Conservation (phyloP, 805 yeast genomes). For the baker's yeast (Saccharomyces cerevisiae) region DNA sequence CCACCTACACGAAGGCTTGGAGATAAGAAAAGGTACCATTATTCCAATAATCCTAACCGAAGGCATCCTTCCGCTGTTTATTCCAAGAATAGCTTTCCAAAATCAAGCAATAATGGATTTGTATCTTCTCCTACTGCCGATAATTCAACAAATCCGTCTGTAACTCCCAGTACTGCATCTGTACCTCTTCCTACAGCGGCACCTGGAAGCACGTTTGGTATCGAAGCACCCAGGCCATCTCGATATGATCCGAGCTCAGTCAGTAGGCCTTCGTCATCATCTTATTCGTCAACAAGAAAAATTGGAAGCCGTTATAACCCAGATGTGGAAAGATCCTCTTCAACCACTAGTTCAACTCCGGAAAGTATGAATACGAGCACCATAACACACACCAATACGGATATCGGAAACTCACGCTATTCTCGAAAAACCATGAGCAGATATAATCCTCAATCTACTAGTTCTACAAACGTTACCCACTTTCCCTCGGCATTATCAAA, state of each 20-base stretch:
- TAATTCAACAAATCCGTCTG: background rate
- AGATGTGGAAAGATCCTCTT: slow-evolving; percentile 7
- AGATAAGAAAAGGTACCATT: slow-evolving; percentile 28
- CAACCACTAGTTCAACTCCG: slow-evolving; percentile 1
- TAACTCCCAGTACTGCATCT: background rate
- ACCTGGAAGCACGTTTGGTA: background rate
- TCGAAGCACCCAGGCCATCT: slow-evolving; percentile 14
- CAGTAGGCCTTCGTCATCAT: slow-evolving; percentile 9
- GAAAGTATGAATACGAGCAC: background rate
- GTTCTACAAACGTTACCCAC: background rate
- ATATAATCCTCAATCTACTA: slow-evolving; percentile 18
- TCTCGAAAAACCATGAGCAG: slow-evolving; percentile 6
- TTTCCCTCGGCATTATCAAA: background rate
- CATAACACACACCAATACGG: background rate
- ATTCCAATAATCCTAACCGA: slow-evolving; percentile 20
- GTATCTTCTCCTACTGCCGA: slow-evolving; percentile 1
- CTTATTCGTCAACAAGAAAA: slow-evolving; percentile 5
- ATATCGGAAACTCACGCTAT: slow-evolving; percentile 6
- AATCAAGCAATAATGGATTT: background rate
- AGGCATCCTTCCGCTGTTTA: slow-evolving; percentile 15
- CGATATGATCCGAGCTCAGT: slow-evolving; percentile 24
- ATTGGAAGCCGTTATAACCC: slow-evolving; percentile 25
- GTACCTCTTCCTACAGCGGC: background rate
- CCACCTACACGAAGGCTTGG: slow-evolving; percentile 6
- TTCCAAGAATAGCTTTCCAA: slow-evolving; percentile 11